Evolutionary conservation across 1,139 yeast species (phyloP), one percentile per base, ranked within the genome.

Genomic region (Debaryomyces robertsiae): DNA sequence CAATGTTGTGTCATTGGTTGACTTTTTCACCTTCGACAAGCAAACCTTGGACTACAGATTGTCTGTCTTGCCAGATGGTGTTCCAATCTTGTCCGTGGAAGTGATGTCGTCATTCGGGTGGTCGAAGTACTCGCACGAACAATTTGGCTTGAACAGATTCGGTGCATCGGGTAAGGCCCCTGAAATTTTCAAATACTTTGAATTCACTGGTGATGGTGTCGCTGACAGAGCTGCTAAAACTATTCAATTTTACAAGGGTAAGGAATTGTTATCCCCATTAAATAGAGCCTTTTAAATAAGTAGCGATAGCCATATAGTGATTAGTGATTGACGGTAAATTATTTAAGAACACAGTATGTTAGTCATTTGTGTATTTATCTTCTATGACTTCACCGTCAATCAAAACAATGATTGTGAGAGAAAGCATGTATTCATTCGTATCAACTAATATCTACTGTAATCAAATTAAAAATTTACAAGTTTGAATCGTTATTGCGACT

Each of bases 131-230:
- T 82, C 98, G 47, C 98, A 94, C 75, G 95, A 87, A 75, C 95
- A 90, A 69, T 88, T 93, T 61, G 97, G 98, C 69, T 79, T 94
- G 65, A 81, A 90, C 81, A 82, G 90, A 73, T 94, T 93, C 64
- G 99, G 99, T 79, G 95, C 94, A 52, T 90, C 98, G 48, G 98
- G 96, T 67, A 88, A 89, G 67, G 95, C 85, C 61, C 71, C 73
- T 46, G 89, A 86, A 48, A 79, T 93, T 46, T 94, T 82, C 83
- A 81, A 87, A 69, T 74, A 63, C 76, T 88, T 91, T 57, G 96
- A 81, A 52, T 93, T 94, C 77, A 91, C 96, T 42, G 85, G 94
- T 52, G 97, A 89, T 63, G 96, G 96, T 54, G 78, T 94, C 67
- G 93, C 95, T 58, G 75, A 79, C 60, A 89, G 91, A 71, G 98